Evolutionary conservation across 345 rosid genomes (phyloP).

Genomic region (Syzygium grande): DNA sequence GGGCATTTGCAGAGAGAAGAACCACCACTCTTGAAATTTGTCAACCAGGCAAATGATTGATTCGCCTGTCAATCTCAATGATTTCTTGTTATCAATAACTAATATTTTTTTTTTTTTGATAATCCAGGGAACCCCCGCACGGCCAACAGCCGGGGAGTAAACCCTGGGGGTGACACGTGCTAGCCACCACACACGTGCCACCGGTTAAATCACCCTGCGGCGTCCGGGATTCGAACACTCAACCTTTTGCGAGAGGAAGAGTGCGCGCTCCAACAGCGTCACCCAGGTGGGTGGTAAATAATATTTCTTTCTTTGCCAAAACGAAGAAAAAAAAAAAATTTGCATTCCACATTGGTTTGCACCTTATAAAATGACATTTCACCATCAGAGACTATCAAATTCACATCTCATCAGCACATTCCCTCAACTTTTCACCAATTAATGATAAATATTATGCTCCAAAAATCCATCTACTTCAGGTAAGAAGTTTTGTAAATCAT

Average conservation of each 20-base stretch:
- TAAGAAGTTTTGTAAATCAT: background rate
- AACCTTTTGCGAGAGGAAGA: too few species aligned
- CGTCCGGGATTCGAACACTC: too few species aligned
- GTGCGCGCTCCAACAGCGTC: too few species aligned
- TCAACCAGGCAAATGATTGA: background rate
- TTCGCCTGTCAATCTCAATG: background rate
- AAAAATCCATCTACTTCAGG: background rate
- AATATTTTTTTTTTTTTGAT: background rate
- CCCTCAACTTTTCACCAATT: too few species aligned
- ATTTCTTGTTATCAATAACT: background rate
- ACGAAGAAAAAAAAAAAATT: background rate
- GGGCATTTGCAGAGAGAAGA: background rate
- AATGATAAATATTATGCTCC: too few species aligned
- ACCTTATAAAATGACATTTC: background rate
- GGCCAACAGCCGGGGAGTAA: too few species aligned
- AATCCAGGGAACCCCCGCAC: too few species aligned
- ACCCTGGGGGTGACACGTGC: too few species aligned
- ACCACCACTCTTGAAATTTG: constrained; percentile 1
- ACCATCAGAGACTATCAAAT: background rate
- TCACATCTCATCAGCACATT: background rate
- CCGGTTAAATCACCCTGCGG: too few species aligned
- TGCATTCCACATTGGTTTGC: background rate
- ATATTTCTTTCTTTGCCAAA: background rate
- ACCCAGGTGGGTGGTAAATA: too few species aligned
- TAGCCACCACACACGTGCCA: too few species aligned